Evolutionary conservation across 1,284 basidiomycete genomes (phyloP).

Genomic region (Rhodotorula glutinis): DNA sequence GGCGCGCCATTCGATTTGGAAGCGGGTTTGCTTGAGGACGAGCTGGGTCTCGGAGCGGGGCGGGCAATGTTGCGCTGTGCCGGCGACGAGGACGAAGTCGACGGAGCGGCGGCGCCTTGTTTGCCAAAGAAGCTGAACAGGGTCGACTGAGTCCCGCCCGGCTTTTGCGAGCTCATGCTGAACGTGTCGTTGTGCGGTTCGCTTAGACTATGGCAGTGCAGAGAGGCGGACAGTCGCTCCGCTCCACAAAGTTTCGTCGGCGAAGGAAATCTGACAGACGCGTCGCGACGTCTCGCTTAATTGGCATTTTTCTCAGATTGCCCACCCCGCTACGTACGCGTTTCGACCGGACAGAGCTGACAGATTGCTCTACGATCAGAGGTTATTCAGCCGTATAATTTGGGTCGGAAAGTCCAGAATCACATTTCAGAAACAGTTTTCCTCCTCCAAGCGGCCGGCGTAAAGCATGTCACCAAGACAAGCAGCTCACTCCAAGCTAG

Average conservation of each 20-base stretch:
- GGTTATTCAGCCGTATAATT: too few relatives aligned
- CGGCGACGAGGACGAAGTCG: slow-evolving; percentile 7
- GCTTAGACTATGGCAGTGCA: not conserved
- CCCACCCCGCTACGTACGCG: too few relatives aligned
- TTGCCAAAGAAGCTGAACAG: slow-evolving; percentile 51
- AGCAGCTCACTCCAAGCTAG: too few relatives aligned
- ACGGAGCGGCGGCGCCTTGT: slow-evolving; percentile 22
- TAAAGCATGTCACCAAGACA: too few relatives aligned
- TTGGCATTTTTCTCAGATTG: too few relatives aligned
- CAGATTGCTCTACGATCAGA: too few relatives aligned
- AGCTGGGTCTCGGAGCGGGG: not conserved
- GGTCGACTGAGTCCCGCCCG: slow-evolving; percentile 46
- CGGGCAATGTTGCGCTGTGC: not conserved
- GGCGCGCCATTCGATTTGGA: not conserved
- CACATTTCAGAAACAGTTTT: too few relatives aligned
- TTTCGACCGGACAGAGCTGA: too few relatives aligned
- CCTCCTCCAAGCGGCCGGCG: too few relatives aligned
- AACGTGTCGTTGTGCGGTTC: not conserved
- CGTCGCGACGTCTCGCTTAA: too few relatives aligned
- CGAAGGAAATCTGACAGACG: too few relatives aligned
- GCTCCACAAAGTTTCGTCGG: not conserved
- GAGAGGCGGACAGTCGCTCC: not conserved
- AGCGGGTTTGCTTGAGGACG: not conserved
- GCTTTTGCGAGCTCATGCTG: slow-evolving; percentile 6
- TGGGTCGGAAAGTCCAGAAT: too few relatives aligned